Evolutionary conservation across 768 basidiomycete genomes (phyloP), one percentile per base, ranked within the genome.

Genomic region (Strobilomyces echinocephalus): DNA sequence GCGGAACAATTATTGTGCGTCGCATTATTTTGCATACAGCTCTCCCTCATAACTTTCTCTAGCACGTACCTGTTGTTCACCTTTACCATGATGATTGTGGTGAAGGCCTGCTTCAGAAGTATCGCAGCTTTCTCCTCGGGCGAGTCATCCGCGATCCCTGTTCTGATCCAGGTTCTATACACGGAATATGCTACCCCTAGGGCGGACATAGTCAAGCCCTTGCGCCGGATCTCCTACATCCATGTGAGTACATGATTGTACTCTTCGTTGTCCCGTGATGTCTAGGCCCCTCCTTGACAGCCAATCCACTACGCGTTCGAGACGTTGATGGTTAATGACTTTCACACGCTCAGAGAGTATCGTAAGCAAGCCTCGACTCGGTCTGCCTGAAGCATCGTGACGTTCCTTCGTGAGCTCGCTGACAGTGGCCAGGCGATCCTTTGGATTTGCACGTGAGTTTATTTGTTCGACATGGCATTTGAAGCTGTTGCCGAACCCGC

Each of bases 301-400:
- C 91, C 78, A 73, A 5, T 92, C 83, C 63, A 85, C 80, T 64
- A 64, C 31, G 54, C 63, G 0, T 94, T 94, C 64, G 87, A 91
- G 55, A 75, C 79, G 0, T 65, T 92, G 39, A 75, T 95, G 64
- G 75, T 80, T n/a, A 95, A 93, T 69, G 91, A 95, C 66, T 93
- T 93, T 70, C 82, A 79, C 58, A 84, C 80, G 0, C 69, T 88
- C 8, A 68, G n/a, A n/a, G n/a, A n/a, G n/a, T n/a, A n/a, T n/a
- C n/a, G n/a, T n/a, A n/a, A n/a, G n/a, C n/a, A n/a, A n/a, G n/a
- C n/a, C n/a, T n/a, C n/a, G n/a, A n/a, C n/a, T n/a, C n/a, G n/a
- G n/a, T n/a, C n/a, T n/a, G n/a, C n/a, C n/a, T n/a, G n/a, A n/a
- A n/a, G n/a, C n/a, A n/a, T n/a, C n/a, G n/a, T n/a, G n/a, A n/a